Evolutionary conservation across 306 rosid species (phyloP), one percentile per base, ranked within the genome.

Genomic region (Hippophae gyantsensis): DNA sequence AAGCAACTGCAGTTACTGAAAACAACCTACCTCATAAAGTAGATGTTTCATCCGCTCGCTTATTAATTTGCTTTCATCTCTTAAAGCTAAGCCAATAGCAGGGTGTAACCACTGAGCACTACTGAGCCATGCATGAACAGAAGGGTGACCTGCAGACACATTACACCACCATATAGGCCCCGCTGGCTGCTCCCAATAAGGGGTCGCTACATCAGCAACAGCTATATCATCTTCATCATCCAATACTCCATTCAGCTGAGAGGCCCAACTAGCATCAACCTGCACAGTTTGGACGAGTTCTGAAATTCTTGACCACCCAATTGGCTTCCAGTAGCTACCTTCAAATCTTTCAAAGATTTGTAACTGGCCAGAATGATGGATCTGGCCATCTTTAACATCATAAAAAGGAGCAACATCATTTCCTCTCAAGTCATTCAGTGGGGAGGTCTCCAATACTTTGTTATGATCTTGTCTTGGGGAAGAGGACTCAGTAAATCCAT

Each of bases 161-260:
- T 93, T 87, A 73, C 99, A 84, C 99, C 99, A 93, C 99, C 95
- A 93, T 65, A 51, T 63, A 13, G 99, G 97, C 52, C 99, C 99
- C 18, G 82, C 84, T 3, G 97, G 94, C 42, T 75, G 86, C 80
- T 88, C 93, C 99, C 99, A 85, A 54, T 84, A 88, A 3, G 97
- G 97, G 56, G 94, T 82, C 13, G 86, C 97, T 55, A 88, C 53
- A 71, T 88, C 99, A 47, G 97, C 97, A 73, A 80, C 99, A 14
- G 99, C 79, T 42, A 81, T 48, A 67, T 82, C 90, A 70, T 75
- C 90, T 70, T 86, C 89, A 54, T 77, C 76, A 58, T 80, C 88
- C 50, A 68, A 69, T 12, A 72, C 62, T 41, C 62, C 89, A 70
- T 70, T 54, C 62, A 74, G 79, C 58, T 73, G 77, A 41, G 76